Evolutionary conservation across 495 filamentous ascomycete genomes (phyloP).

Genomic region (Aeminium ludgeri): DNA sequence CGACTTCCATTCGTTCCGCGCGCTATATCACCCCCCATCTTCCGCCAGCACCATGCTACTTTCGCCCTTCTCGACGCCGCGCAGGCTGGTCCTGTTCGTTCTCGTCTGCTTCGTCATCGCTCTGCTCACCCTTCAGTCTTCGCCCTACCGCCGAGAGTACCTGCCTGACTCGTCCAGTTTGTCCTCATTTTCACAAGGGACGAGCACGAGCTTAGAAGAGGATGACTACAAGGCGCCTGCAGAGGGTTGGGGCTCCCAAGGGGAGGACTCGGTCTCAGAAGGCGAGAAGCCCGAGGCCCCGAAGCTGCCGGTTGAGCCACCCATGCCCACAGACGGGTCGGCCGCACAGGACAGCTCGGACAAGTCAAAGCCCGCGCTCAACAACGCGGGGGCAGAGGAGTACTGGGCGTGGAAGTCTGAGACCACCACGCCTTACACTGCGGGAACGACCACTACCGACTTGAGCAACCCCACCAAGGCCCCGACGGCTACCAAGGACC

Average conservation of each 20-base stretch:
- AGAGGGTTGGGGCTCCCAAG: not conserved
- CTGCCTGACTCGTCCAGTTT: conserved; percentile 4
- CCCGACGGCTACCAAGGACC: not conserved
- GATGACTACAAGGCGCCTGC: not conserved
- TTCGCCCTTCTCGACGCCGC: conserved; percentile 3
- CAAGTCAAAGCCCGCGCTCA: not conserved
- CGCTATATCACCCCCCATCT: too few species aligned
- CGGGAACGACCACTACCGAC: not conserved
- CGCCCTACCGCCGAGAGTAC: conserved; percentile 7
- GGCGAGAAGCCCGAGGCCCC: not conserved
- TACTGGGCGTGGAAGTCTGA: not conserved
- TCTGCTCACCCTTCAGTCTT: conserved; percentile 3
- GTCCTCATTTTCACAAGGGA: not conserved
- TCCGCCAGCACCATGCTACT: not conserved
- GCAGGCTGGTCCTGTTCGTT: conserved; percentile 16
- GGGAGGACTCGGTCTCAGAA: not conserved
- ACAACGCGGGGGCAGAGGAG: too few species aligned
- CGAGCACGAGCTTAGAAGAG: conserved; percentile 6
- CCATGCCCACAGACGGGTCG: not conserved
- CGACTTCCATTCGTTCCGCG: too few species aligned
- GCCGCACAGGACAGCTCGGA: not conserved
- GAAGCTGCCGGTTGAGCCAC: not conserved
- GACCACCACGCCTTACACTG: not conserved
- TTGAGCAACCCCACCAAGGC: not conserved
- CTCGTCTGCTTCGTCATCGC: conserved; percentile 7